Base-by-base conservation (phyloP, 371 early-diverging fungal species). In the Rhizopus arrhizus region DNA sequence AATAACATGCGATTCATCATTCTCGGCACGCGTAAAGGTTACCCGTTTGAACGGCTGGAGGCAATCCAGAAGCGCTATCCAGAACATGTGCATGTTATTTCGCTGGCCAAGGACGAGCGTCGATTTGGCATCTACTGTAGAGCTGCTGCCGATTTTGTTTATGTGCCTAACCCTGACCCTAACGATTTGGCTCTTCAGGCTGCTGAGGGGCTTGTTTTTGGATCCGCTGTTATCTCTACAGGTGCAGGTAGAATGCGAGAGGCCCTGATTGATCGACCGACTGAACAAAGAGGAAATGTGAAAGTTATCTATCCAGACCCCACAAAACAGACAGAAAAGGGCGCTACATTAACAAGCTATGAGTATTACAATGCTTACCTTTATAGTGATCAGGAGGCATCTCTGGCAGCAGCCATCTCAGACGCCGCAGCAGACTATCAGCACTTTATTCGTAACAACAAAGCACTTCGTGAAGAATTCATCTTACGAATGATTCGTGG, bases 161-260 rank as follows among this genome's bases (percentile, higher is more conserved):
- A 84, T 59, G 81, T 83, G 3, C 88, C 88, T 2, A 79, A 78
- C 9, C 46, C 78, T 41, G 75, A 79, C 0, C 78, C 81, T 53
- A 79, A 75, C 49, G 32, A 35, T 31, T 76, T 80, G 62, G 85
- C 83, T 0, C 61, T 82, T 3, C 77, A 81, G 5, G 80, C 85
- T 8, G 83, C 78, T 0, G 85, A 86, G 52, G 88, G 85, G 3
- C 65, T 88, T 45, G 53, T 86, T n/a, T 88, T 84, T 68, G 88
- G 88, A 38, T 68, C 85, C 1, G 72, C 83, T n/a, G 77, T 83
- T 2, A 81, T 88, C 38, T 81, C 85, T 2, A 76, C 83, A 0
- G 81, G 84, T 36, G 78, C 77, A 11, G 85, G 85, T 16, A 82
- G 77, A 9, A 65, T 85, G 7, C 72, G 74, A 22, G 85, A 85